A percentile compares a stretch with the other conserved stretches of the same genome.
Conservation (phyloP, 495 filamentous ascomycete genomes). For the Friedmanniomyces simplex region DNA sequence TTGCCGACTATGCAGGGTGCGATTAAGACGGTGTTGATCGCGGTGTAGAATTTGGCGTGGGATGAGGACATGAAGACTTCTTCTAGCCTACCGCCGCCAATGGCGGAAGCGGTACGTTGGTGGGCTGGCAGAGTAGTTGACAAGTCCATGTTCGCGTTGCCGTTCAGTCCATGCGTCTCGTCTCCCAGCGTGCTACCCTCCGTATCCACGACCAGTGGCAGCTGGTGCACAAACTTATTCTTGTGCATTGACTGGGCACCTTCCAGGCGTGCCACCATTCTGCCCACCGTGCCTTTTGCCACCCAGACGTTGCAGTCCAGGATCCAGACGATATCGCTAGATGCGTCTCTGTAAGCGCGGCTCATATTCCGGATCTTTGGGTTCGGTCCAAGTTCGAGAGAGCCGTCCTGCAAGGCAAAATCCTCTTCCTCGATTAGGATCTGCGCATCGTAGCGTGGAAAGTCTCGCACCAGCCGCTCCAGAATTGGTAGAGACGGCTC, state of each 20-base stretch:
- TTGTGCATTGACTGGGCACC: slow-evolving; percentile 49
- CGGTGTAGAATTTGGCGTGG: slow-evolving; percentile 96
- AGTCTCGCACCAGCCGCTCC: slow-evolving; percentile 56
- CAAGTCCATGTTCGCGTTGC: neutral
- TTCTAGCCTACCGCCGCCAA: slow-evolving; percentile 74
- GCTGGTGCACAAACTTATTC: slow-evolving; percentile 93
- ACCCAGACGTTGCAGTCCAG: slow-evolving; percentile 97
- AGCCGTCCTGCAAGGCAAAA: slow-evolving; percentile 47
- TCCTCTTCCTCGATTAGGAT: slow-evolving; percentile 86
- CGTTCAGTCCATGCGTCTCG: slow-evolving; percentile 6
- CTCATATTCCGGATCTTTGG: slow-evolving; percentile 98
- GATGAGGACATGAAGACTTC: slow-evolving; percentile 89
- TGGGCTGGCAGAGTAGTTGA: neutral
- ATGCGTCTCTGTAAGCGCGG: slow-evolving; percentile 85
- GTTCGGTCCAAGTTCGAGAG: slow-evolving; percentile 66
- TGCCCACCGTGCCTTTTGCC: slow-evolving; percentile 59
- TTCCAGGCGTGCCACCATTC: slow-evolving; percentile 79
- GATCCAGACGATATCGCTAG: slow-evolving; percentile 87
- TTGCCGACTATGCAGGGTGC: slow-evolving; percentile 95
- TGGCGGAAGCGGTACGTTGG: slow-evolving; percentile 23
- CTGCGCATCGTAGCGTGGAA: slow-evolving; percentile 55
- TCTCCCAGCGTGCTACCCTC: slow-evolving; percentile 3
- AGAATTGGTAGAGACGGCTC: slow-evolving; percentile 76
- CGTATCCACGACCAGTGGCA: slow-evolving; percentile 71
- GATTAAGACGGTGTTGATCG: slow-evolving; percentile 85